Base-by-base conservation (phyloP, 192 early-diverging fungal genomes). In the Coemansia aciculifera region DNA sequence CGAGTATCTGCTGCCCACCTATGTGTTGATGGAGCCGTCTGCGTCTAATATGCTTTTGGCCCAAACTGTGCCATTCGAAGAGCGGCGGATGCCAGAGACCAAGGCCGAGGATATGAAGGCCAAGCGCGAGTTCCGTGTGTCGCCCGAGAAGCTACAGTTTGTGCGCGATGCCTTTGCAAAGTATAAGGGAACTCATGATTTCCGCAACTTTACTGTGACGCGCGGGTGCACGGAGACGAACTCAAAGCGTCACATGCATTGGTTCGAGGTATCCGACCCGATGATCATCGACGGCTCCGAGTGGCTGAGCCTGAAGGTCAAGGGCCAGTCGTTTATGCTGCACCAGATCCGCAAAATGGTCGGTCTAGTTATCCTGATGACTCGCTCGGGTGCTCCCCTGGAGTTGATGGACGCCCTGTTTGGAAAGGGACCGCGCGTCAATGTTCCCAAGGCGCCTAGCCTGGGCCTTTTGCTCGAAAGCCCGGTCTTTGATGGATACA, bases 271-370 rank as follows among this genome's bases (percentile, higher is more conserved):
- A 74, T 84, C 83, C 8, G 90, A 91, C 12, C 92, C 92, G 38
- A 85, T 87, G 76, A 66, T 88, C 42, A 89, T 90, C 59, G 62
- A 87, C 13, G 85, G 83, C 21, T 79, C 85, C 27, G 96, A 99
- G 74, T 98, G 96, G 98, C 72, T 99, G 27, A 91, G 90, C 34
- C 75, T 96, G 31, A 96, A 95, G 70, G 89, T 99, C 29, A 86
- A 91, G 68, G 98, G 98, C 3, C 96, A 98, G 78, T 91, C 92
- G 42, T 99, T 99, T 67, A 98, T 99, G 96, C 84, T 99, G 36
- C 97, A 99, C 84, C 98, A 99, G 84, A 99, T 99, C 70, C 91
- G 98, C 39, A 98, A 98, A 73, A 99, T 99, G 98, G 93, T 99
- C 66, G 93, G 95, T 0, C 82, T 99, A 59, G 89, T 90, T 7